phyloP scores from a whole-genome alignment of 331 rosid genomes.

The Saraca asoca region DNA sequence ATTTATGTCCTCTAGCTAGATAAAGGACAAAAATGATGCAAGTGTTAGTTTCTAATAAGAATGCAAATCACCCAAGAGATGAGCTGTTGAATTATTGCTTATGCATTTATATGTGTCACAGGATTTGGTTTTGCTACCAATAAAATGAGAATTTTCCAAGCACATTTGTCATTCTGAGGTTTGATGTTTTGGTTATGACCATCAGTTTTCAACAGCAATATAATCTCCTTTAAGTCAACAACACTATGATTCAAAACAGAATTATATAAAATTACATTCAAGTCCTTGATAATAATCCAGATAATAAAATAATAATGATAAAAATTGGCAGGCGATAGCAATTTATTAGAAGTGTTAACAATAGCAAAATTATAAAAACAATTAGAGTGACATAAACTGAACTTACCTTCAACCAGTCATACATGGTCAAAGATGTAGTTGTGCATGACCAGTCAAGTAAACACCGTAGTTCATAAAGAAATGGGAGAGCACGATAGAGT shows the following conservation, averaged over 20 bases:
- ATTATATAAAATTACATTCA: constrained; percentile 9
- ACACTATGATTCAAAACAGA: constrained; percentile 16
- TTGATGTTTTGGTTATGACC: constrained; percentile 1
- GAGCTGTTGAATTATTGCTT: too few relatives aligned
- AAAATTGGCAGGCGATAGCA: constrained; percentile 17
- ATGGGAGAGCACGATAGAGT: constrained; percentile 94
- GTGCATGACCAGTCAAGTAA: constrained; percentile 99
- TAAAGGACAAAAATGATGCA: constrained; percentile 26
- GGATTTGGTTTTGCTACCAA: constrained; percentile 11
- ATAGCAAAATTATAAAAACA: neutral
- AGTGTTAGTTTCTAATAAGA: constrained; percentile 34
- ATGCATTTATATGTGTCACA: neutral
- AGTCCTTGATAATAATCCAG: constrained; percentile 20
- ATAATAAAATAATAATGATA: neutral
- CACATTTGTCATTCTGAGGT: constrained; percentile 16
- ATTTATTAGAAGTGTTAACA: constrained; percentile 3
- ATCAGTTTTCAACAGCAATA: constrained; percentile 15
- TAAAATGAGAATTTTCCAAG: neutral
- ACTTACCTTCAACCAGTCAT: constrained; percentile 96
- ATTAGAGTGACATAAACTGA: constrained; percentile 14
- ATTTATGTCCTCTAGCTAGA: constrained; percentile 94
- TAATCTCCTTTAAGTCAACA: neutral
- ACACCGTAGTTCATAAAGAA: constrained; percentile 94
- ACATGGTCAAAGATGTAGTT: constrained; percentile 96
- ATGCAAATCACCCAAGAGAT: too few relatives aligned